Base-by-base conservation (phyloP, 805 yeast genomes). In the Myxozyma monticola region DNA sequence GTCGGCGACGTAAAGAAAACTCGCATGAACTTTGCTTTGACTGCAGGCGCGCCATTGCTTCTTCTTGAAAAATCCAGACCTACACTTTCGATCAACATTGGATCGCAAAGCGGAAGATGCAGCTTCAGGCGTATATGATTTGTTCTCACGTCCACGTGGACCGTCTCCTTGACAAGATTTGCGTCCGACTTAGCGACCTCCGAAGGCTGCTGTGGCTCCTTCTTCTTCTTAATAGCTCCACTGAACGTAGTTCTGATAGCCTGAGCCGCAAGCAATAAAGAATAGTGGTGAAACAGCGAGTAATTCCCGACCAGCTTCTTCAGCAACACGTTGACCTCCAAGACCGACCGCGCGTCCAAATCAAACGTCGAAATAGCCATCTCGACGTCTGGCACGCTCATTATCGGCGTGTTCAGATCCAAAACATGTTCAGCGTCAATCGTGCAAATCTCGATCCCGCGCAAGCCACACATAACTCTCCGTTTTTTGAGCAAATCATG, bases 1-100 rank as follows among this genome's bases (percentile, higher is more conserved):
- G 73, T 67, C 0, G 84, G 83, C 51, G 78, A 79, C 9, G 71
- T 65, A 5, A 79, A 76, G 58, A 75, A 79, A 39, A 78, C 61
- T 39, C 83, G 64, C 17, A 70, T 55, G 45, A 68, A 71, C 30
- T 67, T 65, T n/a, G 76, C 62, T 5, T 59, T 60, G 18, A 70
- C 48, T 12, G 61, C 47, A 4, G 73, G 72, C 15, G 69, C 57
- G 3, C 54, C 25, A 10, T 39, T 59, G 9, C 68, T 52, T 1
- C 61, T 62, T 39, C 68, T 66, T 12, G 60, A 45, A 20, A 70
- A 48, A 17, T 56, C 55, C 17, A 73, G 57, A 8, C 65, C 60
- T 49, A 72, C 75, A 2, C 75, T 42, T 54, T 79, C 83, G 24
- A 77, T 43, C 67, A 80, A 66, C 3, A 77, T 56, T 46, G 75